phyloP scores from a whole-genome alignment of 176 grass and related monocot species.

The Carex myosuroides region DNA sequence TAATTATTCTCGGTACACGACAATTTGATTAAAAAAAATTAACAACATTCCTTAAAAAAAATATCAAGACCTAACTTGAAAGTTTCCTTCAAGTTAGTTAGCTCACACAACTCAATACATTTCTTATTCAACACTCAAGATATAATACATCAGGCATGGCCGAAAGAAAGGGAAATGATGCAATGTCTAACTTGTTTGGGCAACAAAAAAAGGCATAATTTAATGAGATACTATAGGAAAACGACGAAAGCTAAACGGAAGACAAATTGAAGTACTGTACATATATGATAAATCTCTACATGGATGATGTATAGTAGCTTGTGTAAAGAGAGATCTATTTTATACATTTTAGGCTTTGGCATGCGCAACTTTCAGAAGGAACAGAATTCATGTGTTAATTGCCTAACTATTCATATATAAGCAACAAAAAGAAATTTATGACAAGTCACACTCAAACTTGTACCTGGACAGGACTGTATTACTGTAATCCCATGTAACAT shows the following conservation, averaged over 20 bases:
- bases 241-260: neutral
- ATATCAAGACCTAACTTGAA: neutral
- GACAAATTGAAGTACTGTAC: neutral
- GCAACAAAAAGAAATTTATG: constrained; percentile 11
- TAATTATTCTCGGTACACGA: neutral
- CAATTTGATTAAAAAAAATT: neutral
- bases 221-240: neutral
- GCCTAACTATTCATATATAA: neutral
- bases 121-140: constrained; percentile 12
- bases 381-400: constrained; percentile 13
- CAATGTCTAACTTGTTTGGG: neutral
- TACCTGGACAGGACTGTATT: neutral
- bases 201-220: neutral
- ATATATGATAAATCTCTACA: neutral
- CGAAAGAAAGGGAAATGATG: neutral
- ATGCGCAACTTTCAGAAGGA: neutral
- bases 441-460: constrained; percentile 18
- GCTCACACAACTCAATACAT: neutral
- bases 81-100: constrained; percentile 12
- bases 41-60: neutral
- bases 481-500: constrained; percentile 15
- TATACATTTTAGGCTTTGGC: constrained; percentile 6
- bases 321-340: neutral
- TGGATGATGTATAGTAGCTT: neutral
- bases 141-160: neutral